Percentiles rank a stretch among this genome's conserved stretches.
phyloP scores from a whole-genome alignment of 148 eudicot genomes.

The Limonium bicolor region DNA sequence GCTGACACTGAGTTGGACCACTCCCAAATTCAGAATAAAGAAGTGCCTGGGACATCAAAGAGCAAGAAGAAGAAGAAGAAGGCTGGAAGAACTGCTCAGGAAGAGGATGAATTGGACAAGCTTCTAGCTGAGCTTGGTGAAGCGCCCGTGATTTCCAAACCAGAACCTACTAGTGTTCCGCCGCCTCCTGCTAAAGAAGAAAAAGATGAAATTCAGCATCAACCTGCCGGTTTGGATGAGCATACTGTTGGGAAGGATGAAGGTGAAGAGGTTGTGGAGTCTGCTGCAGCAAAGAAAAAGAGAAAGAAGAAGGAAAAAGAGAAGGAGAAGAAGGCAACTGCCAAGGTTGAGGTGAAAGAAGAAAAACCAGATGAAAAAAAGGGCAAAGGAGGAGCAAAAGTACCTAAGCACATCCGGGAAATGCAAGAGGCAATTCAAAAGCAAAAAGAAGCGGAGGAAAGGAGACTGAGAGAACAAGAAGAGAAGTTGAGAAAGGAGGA shows the following conservation, averaged over 20 bases:
- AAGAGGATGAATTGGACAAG: slow-evolving; percentile 76
- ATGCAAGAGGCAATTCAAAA: slow-evolving; percentile 85
- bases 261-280: slow-evolving; percentile 30
- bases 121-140: slow-evolving; percentile 76
- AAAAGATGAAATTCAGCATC: slow-evolving; percentile 24
- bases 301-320: slow-evolving; percentile 64
- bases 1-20: slow-evolving; percentile 14
- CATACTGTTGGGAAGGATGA: slow-evolving; percentile 39
- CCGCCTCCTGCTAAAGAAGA: slow-evolving; percentile 19
- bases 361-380: slow-evolving; percentile 44
- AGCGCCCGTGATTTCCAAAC: slow-evolving; percentile 24
- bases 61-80: slow-evolving; percentile 78
- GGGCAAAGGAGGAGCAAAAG: slow-evolving; percentile 47
- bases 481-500: slow-evolving; percentile 74
- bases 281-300: slow-evolving; percentile 59
- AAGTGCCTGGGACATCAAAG: slow-evolving; percentile 43
- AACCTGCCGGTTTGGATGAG: slow-evolving; percentile 21
- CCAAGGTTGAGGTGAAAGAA: slow-evolving; percentile 15
- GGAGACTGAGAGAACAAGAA: slow-evolving; percentile 66
- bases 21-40: slow-evolving; percentile 18
- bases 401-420: slow-evolving; percentile 74
- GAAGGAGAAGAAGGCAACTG: slow-evolving; percentile 34
- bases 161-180: slow-evolving; percentile 21
- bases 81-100: slow-evolving; percentile 58
- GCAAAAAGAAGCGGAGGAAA: slow-evolving; percentile 65